Conservation (phyloP, 768 basidiomycete species). For the Lactarius indigo region DNA sequence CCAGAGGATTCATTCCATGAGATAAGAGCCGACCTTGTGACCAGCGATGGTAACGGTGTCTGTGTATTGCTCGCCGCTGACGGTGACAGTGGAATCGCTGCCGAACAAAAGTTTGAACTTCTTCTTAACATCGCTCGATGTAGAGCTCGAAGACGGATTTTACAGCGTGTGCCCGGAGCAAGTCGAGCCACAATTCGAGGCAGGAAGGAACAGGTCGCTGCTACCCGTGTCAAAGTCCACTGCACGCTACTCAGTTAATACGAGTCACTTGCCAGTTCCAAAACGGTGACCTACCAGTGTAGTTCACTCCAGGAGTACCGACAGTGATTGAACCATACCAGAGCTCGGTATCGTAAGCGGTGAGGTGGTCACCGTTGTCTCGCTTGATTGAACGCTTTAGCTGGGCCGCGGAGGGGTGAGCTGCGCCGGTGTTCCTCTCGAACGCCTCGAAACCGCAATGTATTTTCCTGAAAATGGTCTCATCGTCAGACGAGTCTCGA, state of each 20-base stretch:
- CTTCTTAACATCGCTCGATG: slow-evolving; percentile 28
- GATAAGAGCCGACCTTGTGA: slow-evolving; percentile 18
- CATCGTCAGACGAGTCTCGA: not conserved
- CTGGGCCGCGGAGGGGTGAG: slow-evolving; percentile 10
- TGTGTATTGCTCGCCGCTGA: slow-evolving; percentile 39
- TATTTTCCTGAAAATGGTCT: slow-evolving; percentile 16
- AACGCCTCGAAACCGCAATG: slow-evolving; percentile 10
- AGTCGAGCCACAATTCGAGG: slow-evolving; percentile 28
- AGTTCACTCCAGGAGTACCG: slow-evolving; percentile 21
- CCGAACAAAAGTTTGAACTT: slow-evolving; percentile 39
- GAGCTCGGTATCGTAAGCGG: not conserved
- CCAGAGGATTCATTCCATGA: not conserved
- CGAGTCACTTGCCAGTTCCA: not conserved
- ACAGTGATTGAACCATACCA: slow-evolving; percentile 25
- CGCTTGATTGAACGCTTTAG: not conserved
- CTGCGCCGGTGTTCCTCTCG: slow-evolving; percentile 19
- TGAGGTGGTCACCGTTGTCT: slow-evolving; percentile 6
- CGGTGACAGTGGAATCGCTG: slow-evolving; percentile 35
- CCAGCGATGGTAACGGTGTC: slow-evolving; percentile 43
- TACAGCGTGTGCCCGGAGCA: slow-evolving; percentile 28
- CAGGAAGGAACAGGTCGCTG: slow-evolving; percentile 37
- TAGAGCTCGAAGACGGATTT: slow-evolving; percentile 1
- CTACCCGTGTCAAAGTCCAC: slow-evolving; percentile 41
- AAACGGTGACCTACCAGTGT: slow-evolving; percentile 9
- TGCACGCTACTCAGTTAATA: not conserved